These are phyloP conservation scores for Rhododendron henanense DNA, from an alignment of 148 eudicot species.

Conservation along the genomic window DNA sequence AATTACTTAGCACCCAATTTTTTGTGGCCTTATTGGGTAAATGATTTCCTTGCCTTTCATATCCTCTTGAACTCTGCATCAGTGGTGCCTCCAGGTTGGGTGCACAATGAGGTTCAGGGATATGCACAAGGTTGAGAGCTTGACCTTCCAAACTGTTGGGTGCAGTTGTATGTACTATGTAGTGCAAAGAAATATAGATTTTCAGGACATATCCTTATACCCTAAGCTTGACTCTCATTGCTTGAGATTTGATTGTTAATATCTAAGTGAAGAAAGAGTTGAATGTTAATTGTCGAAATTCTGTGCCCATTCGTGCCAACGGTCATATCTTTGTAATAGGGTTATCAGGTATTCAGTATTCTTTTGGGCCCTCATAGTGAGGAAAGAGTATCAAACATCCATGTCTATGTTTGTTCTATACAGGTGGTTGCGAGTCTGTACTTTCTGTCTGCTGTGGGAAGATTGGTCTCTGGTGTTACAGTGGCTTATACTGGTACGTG, in stretches of 20 bases:
- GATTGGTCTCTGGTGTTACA: constrained; percentile 74
- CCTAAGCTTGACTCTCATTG: not conserved
- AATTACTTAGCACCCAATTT: not conserved
- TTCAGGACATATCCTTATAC: not conserved
- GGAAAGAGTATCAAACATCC: not conserved
- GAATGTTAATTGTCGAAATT: not conserved
- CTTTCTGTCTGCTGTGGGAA: constrained; percentile 76
- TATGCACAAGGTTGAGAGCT: not conserved
- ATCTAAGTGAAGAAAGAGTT: not conserved
- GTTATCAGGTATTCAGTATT: not conserved
- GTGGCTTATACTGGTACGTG: constrained; percentile 81
- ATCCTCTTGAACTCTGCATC: not conserved
- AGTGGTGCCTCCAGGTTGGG: not conserved
- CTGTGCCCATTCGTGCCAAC: not conserved
- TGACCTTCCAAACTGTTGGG: not conserved
- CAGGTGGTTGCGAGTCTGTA: constrained; percentile 80
- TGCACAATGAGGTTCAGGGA: constrained; percentile 1
- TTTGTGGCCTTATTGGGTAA: not conserved
- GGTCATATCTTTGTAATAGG: not conserved
- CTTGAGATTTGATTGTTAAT: not conserved
- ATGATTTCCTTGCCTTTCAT: not conserved
- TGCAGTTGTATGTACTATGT: not conserved
- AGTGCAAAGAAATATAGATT: not conserved
- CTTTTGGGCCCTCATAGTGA: not conserved
- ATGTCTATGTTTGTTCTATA: not conserved